phyloP scores from a whole-genome alignment of 2,329 filamentous ascomycete genomes.

The Amylocarpus encephaloides region DNA sequence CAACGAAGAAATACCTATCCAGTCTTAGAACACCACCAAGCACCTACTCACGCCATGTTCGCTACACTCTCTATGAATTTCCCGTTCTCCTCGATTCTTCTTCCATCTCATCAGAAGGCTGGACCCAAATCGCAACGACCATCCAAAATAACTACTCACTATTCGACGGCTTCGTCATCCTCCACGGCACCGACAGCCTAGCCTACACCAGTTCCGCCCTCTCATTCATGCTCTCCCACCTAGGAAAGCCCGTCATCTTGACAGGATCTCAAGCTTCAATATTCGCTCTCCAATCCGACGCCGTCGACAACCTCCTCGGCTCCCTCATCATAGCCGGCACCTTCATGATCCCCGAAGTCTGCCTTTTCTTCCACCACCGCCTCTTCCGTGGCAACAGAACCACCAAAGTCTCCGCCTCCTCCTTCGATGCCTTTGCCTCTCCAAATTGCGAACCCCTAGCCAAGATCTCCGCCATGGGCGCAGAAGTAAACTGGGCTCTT shows the following conservation, averaged over 20 bases:
- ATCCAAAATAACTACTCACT: conserved; percentile 60
- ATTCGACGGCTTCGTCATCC: conserved; percentile 66
- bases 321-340: conserved; percentile 66
- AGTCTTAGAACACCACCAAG: conserved; percentile 52
- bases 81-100: conserved; percentile 62
- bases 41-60: conserved; percentile 56
- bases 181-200: conserved; percentile 65
- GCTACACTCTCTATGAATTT: conserved; percentile 65
- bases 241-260: conserved; percentile 65
- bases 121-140: conserved; percentile 55
- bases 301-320: conserved; percentile 64
- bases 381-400: conserved; percentile 63
- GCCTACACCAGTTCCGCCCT: conserved; percentile 65
- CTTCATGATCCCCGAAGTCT: conserved; percentile 70
- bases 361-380: conserved; percentile 67
- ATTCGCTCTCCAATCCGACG: conserved; percentile 65
- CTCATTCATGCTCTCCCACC: conserved; percentile 66
- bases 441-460: conserved; percentile 62
- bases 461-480: conserved; percentile 52
- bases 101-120: conserved; percentile 65
- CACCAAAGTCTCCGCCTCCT: conserved; percentile 62
- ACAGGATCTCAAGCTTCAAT: conserved; percentile 62
- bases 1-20: conserved; percentile 24
- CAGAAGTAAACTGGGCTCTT: conserved; percentile 57
- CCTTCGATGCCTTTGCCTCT: conserved; percentile 62